Percentiles rank a stretch among this genome's conserved stretches.
phyloP scores from a whole-genome alignment of 768 basidiomycete genomes.

The Kwoniella pini region DNA sequence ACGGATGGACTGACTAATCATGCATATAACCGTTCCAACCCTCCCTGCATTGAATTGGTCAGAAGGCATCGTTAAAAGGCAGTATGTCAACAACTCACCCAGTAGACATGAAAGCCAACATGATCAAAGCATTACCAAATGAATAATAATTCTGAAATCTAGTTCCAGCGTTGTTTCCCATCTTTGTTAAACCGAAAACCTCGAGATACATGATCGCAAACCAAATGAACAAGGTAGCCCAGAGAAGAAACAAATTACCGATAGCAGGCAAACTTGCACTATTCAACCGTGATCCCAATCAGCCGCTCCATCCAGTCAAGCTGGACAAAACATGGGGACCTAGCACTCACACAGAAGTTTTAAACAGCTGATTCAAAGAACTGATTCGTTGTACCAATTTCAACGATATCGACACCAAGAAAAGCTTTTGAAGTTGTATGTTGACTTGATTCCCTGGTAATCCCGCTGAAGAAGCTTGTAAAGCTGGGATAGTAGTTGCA shows the following conservation, averaged over 20 bases:
- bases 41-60: too few relatives aligned
- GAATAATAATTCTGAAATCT: conserved; percentile 75
- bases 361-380: conserved; percentile 90
- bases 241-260: conserved; percentile 76
- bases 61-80: too few relatives aligned
- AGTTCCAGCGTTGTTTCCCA: conserved; percentile 66
- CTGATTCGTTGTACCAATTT: conserved; percentile 89
- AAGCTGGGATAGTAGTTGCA: conserved; percentile 74
- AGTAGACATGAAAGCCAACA: conserved; percentile 89
- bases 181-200: conserved; percentile 87
- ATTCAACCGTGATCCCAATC: conserved; percentile 16
- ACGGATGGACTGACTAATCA: conserved; percentile 78
- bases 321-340: too few relatives aligned
- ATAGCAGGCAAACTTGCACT: conserved; percentile 87
- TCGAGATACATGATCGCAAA: conserved; percentile 86
- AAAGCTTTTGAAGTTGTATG: conserved; percentile 60
- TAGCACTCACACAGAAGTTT: conserved; percentile 79
- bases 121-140: conserved; percentile 75
- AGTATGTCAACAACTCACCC: conserved; percentile 62
- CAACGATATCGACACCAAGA: conserved; percentile 88
- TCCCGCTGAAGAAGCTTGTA: conserved; percentile 50
- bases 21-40: conserved; percentile 99
- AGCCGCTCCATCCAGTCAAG: too few relatives aligned
- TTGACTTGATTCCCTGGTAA: conserved; percentile 30
- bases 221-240: conserved; percentile 87